Evolutionary conservation across 495 filamentous ascomycete species (phyloP).

Genomic region (Aspergillus baeticus): DNA sequence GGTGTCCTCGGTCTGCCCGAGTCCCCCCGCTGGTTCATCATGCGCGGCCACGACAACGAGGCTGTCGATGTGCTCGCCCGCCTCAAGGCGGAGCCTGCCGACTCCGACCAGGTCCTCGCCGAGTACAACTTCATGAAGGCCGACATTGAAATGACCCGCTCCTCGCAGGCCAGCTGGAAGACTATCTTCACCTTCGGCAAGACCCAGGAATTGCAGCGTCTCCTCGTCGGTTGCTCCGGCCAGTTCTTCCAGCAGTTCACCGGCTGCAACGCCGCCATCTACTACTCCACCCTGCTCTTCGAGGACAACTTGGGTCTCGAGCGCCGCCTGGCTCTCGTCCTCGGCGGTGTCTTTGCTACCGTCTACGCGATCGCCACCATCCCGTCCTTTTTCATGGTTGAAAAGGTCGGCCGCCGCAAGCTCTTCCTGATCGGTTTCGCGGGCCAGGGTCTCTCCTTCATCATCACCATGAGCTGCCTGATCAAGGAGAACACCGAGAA

Average conservation of each 20-base stretch:
- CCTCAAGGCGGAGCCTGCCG: conserved; percentile 41
- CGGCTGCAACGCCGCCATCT: conserved; percentile 77
- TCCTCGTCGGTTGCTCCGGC: conserved; percentile 43
- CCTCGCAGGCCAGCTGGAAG: conserved; percentile 37
- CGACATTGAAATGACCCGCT: conserved; percentile 27
- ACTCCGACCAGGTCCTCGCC: conserved; percentile 30
- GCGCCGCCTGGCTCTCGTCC: conserved; percentile 61
- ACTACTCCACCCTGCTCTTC: conserved; percentile 80
- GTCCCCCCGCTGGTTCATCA: conserved; percentile 74
- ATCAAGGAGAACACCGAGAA: conserved; percentile 18
- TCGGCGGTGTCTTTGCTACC: conserved; percentile 79
- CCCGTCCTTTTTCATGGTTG: conserved; percentile 68
- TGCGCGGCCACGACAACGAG: conserved; percentile 56
- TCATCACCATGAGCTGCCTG: conserved; percentile 38
- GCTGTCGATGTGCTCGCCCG: conserved; percentile 62
- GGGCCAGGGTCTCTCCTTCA: conserved; percentile 47
- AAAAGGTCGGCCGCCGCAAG: conserved; percentile 69
- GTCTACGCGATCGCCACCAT: conserved; percentile 64
- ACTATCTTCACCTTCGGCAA: conserved; percentile 42
- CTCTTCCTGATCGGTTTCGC: conserved; percentile 68
- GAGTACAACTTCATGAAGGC: conserved; percentile 52
- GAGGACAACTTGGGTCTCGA: conserved; percentile 57
- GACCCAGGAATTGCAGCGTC: conserved; percentile 46
- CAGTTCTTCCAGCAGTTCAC: conserved; percentile 78
- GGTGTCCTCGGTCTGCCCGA: conserved; percentile 66